These are phyloP conservation scores for Penstemon barbatus DNA, from an alignment of 257 asterid genomes.

Conservation along the genomic window DNA sequence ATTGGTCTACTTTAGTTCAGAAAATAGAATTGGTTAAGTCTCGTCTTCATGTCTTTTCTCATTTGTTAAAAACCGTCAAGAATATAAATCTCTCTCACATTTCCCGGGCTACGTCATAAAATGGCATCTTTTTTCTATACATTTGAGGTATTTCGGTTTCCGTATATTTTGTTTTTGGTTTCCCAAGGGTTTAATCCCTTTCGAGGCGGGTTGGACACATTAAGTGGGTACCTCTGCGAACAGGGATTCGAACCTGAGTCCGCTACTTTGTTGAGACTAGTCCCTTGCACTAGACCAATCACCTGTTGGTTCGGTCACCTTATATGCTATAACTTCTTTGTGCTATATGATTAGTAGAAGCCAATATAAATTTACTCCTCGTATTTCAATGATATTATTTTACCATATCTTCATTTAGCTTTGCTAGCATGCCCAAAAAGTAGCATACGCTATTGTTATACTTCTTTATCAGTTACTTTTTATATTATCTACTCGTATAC, in stretches of 20 bases:
- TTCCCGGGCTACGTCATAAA: too few relatives aligned
- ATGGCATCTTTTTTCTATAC: background rate
- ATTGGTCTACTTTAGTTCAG: conserved; percentile 1
- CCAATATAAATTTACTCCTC: background rate
- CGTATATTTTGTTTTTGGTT: too few relatives aligned
- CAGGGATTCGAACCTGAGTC: too few relatives aligned
- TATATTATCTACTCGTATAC: background rate
- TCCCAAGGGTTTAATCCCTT: too few relatives aligned
- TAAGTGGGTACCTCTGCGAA: too few relatives aligned
- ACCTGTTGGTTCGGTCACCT: background rate
- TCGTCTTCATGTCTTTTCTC: conserved; percentile 5
- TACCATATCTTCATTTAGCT: conserved; percentile 5
- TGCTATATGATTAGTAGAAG: conserved; percentile 9
- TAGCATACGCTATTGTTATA: conserved; percentile 11
- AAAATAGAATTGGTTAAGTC: conserved; percentile 12
- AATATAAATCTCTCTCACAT: conserved; percentile 1
- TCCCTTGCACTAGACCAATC: too few relatives aligned
- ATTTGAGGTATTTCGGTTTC: conserved; percentile 2
- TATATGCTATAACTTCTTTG: conserved; percentile 8
- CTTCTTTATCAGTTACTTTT: conserved; percentile 16
- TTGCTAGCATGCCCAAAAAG: conserved; percentile 15
- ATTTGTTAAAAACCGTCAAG: background rate
- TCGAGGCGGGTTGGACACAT: too few relatives aligned
- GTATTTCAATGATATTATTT: conserved; percentile 3
- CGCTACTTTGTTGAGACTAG: too few relatives aligned